Percentiles rank a stretch among this genome's conserved stretches.
Evolutionary conservation across 2,329 filamentous ascomycete species (phyloP).

Genomic region (Botryotinia calthae): DNA sequence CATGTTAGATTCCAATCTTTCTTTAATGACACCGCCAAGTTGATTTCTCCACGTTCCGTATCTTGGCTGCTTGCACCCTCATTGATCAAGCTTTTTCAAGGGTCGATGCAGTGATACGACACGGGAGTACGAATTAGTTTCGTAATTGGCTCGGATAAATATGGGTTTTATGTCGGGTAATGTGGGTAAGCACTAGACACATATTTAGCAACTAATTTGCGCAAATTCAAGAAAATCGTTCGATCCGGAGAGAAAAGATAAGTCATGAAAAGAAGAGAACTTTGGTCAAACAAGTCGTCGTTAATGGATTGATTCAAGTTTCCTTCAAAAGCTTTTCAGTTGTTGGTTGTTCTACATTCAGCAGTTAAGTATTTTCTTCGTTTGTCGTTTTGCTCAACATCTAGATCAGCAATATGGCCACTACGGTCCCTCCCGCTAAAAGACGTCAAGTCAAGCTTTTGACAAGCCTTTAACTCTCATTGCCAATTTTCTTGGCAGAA

Average conservation of each 20-base stretch:
- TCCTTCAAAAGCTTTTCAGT: neutral
- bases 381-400: neutral
- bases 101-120: neutral
- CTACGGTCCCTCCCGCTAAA: neutral
- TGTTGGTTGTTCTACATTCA: neutral
- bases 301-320: neutral
- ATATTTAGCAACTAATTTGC: neutral
- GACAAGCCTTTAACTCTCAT: neutral
- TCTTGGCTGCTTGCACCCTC: neutral
- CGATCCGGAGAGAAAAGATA: neutral
- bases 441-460: constrained; percentile 19
- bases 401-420: neutral
- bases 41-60: constrained; percentile 7
- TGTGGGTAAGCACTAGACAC: neutral
- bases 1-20: neutral
- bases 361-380: neutral
- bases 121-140: neutral
- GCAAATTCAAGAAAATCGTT: neutral
- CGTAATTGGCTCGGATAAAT: neutral
- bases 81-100: neutral
- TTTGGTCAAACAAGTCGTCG: neutral
- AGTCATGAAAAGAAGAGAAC: neutral
- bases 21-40: neutral
- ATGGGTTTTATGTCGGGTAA: neutral
- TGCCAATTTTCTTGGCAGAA: constrained; percentile 9